A percentile compares a stretch with the other conserved stretches of the same genome.
Conservation (phyloP, 2,329 filamentous ascomycete species). For the Blastomyces emzantsi region DNA sequence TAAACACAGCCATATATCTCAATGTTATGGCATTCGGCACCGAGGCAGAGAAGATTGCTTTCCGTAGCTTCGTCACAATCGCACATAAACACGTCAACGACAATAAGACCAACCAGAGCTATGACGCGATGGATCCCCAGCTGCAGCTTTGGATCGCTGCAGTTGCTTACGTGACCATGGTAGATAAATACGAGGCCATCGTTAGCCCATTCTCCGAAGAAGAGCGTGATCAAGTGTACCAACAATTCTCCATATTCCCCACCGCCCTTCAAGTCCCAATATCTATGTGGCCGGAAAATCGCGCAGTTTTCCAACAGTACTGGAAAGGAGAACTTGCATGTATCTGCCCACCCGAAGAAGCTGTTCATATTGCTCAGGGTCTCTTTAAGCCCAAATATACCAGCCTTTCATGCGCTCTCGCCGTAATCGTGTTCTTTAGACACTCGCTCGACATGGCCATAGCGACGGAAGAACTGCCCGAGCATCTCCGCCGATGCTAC, state of each 20-base stretch:
- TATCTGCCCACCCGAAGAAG: background rate
- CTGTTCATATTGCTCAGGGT: background rate
- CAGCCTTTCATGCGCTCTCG: background rate
- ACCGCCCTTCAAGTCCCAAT: slow-evolving; percentile 15
- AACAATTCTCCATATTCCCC: slow-evolving; percentile 15
- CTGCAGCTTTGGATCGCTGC: slow-evolving; percentile 17
- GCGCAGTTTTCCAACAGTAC: background rate
- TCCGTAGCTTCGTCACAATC: slow-evolving; percentile 13
- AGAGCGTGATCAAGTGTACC: slow-evolving; percentile 12
- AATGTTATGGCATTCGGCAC: slow-evolving; percentile 16
- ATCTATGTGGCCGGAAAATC: slow-evolving; percentile 12
- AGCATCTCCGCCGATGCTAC: background rate
- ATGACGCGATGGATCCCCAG: slow-evolving; percentile 14
- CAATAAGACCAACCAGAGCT: background rate
- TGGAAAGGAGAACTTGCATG: background rate
- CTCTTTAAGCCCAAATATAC: background rate
- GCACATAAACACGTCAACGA: slow-evolving; percentile 14
- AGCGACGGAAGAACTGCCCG: slow-evolving; percentile 2
- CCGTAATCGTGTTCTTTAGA: slow-evolving; percentile 1
- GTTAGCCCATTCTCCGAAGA: slow-evolving; percentile 10
- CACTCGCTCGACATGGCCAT: background rate
- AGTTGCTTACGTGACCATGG: slow-evolving; percentile 13
- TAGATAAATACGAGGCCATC: slow-evolving; percentile 13
- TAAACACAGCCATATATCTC: slow-evolving; percentile 21
- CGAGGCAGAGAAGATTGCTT: slow-evolving; percentile 8